phyloP scores from a whole-genome alignment of 371 early-diverging fungal species.

The Capillidium rhysosporum region DNA sequence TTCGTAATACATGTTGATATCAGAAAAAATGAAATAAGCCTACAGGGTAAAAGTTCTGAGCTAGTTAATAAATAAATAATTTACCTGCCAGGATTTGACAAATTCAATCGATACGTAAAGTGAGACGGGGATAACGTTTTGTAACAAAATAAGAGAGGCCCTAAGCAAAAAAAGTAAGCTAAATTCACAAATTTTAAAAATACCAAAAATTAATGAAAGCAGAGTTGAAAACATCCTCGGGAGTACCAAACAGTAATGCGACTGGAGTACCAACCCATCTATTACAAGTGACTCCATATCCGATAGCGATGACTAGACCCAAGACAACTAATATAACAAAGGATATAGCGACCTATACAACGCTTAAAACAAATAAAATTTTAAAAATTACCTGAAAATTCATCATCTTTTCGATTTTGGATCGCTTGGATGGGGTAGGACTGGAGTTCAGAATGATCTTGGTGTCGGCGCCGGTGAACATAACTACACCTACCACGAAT shows the following conservation, averaged over 20 bases:
- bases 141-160: constrained; percentile 72
- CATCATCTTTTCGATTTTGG: constrained; percentile 74
- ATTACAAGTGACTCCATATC: constrained; percentile 26
- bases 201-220: constrained; percentile 40
- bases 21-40: constrained; percentile 70
- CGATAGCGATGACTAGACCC: constrained; percentile 48
- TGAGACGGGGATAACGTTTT: constrained; percentile 92
- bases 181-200: constrained; percentile 1
- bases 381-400: constrained; percentile 43
- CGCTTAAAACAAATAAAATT: neutral
- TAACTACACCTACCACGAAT: constrained; percentile 62
- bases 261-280: constrained; percentile 11
- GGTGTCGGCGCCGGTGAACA: constrained; percentile 82
- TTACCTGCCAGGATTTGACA: constrained; percentile 52
- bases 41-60: constrained; percentile 19
- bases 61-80: constrained; percentile 50
- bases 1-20: constrained; percentile 66
- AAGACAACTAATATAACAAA: constrained; percentile 53
- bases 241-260: neutral
- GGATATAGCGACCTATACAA: constrained; percentile 37
- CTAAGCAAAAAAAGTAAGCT: constrained; percentile 13
- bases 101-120: constrained; percentile 90
- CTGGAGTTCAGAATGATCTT: constrained; percentile 81
- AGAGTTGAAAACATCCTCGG: constrained; percentile 9
- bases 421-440: constrained; percentile 67